phyloP scores from a whole-genome alignment of 208 protist genomes.

The Phytomonas sp. region DNA sequence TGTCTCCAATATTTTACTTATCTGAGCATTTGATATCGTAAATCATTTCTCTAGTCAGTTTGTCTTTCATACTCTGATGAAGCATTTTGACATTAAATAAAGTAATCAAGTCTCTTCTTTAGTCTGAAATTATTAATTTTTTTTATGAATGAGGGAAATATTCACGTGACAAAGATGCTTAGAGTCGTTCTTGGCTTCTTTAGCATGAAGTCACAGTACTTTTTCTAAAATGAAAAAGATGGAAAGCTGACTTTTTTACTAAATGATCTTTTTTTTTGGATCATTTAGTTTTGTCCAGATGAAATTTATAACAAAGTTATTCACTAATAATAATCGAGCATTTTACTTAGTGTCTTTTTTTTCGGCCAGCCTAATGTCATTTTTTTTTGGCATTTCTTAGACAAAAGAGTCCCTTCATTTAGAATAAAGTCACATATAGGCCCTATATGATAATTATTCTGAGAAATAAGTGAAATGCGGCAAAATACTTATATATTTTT shows the following conservation, averaged over 20 bases:
- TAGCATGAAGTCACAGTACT: neutral
- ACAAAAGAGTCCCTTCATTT: neutral
- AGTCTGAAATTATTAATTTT: neutral
- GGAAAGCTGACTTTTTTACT: neutral
- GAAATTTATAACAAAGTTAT: slow-evolving; percentile 5
- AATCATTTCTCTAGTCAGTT: neutral
- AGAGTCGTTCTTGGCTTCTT: neutral
- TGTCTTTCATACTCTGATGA: neutral
- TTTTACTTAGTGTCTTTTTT: slow-evolving; percentile 8
- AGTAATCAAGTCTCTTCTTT: neutral
- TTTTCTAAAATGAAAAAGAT: slow-evolving; percentile 5
- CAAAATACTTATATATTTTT: neutral
- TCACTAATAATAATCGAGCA: neutral
- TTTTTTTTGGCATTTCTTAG: slow-evolving; percentile 4
- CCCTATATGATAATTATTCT: neutral
- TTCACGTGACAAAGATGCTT: neutral
- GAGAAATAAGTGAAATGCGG: neutral
- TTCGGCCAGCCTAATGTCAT: neutral
- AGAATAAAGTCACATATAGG: neutral
- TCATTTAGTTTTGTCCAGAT: neutral
- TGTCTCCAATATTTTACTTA: slow-evolving; percentile 5
- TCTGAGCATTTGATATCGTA: neutral
- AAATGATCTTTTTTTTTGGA: slow-evolving; percentile 5
- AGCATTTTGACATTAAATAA: neutral
- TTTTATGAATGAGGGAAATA: neutral